Evolutionary conservation across 306 rosid genomes (phyloP).

Genomic region (Gillenia trifoliata): DNA sequence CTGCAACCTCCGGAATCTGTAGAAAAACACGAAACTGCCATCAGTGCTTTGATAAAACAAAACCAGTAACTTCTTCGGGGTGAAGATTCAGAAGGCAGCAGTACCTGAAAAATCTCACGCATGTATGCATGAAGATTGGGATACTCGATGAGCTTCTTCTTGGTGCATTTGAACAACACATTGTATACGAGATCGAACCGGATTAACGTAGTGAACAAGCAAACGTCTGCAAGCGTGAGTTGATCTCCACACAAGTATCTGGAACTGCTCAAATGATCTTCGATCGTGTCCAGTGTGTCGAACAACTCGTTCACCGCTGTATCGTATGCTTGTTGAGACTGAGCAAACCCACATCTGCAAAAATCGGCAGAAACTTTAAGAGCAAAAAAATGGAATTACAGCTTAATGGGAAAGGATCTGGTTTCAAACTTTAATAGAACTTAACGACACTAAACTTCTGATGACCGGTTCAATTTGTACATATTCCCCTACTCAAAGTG

Average conservation of each 20-base stretch:
- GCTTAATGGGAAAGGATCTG: neutral
- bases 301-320: conserved; percentile 61
- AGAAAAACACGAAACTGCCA: neutral
- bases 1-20: conserved; percentile 85
- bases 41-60: neutral
- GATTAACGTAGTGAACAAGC: conserved; percentile 71
- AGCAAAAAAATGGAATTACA: neutral
- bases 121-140: conserved; percentile 61
- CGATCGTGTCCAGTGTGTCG: conserved; percentile 49
- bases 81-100: neutral
- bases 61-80: neutral
- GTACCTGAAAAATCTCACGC: conserved; percentile 78
- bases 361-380: neutral
- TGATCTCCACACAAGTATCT: conserved; percentile 57
- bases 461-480: neutral
- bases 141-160: conserved; percentile 71
- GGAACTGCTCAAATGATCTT: conserved; percentile 48
- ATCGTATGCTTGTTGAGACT: conserved; percentile 82
- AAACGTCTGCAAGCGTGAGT: conserved; percentile 67
- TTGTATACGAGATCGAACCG: conserved; percentile 69
- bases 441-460: neutral
- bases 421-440: neutral
- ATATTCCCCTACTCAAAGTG: neutral
- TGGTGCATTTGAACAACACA: conserved; percentile 78
- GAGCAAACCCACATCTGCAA: conserved; percentile 88